Evolutionary conservation across 371 early-diverging fungal genomes (phyloP), one percentile per base, ranked within the genome.

Genomic region (Circinella minor): DNA sequence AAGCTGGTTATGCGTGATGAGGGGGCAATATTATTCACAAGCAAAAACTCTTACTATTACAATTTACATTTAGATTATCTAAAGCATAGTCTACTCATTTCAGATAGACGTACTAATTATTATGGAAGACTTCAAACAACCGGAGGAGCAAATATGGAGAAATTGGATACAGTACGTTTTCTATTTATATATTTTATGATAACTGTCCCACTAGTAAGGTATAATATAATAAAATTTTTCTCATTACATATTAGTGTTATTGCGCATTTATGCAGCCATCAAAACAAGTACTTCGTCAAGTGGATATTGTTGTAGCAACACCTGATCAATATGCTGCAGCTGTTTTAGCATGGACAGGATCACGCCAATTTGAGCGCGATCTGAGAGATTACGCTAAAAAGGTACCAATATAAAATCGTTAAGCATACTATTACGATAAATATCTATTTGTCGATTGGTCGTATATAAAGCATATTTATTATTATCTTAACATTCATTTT

Each of bases 321-420:
- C 68, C 51, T n/a, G 67, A 66, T 11, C 73, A 82, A 36, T 73
- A 74, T 34, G 59, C 73, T 3, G 75, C 77, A 36, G 83, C 86
- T 11, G 70, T 88, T 6, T 68, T 86, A 10, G 88, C 86, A 9
- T 88, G 88, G 86, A 79, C 82, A 37, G 88, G 86, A 10, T 81
- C 81, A 13, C 74, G 78, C 8, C 81, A 81, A 18, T 84, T 76
- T 72, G 81, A 81, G 68, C 71, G 81, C 36, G 59, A 79, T 0
- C n/a, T 81, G 34, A 66, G 77, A 51, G 73, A 77, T 46, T 81
- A 73, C 64, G 81, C 84, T 0, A 77, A 72, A 63, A 80, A 76
- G 73, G 79, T 64, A 61, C 39, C 37, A 15, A 6, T 4, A 66
- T 61, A 18, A 27, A 27, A 27, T 2, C 27, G 27, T 27, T 27